Evolutionary conservation across 441 rosid genomes (phyloP).

Genomic region (Gossypium schwendimanii): DNA sequence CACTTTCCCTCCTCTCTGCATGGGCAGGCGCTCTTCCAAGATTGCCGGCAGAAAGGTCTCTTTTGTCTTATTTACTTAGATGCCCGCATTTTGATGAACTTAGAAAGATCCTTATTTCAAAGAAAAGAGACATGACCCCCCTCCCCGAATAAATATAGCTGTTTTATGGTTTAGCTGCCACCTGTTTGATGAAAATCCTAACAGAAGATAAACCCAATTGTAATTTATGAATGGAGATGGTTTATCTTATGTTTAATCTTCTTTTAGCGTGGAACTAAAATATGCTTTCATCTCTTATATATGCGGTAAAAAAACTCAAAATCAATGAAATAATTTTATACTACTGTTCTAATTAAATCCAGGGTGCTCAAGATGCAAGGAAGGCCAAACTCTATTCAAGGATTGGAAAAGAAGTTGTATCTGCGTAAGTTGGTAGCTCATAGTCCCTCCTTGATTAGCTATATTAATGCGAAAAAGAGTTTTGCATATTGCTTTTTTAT

Average conservation of each 20-base stretch:
- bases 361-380: conserved; percentile 86
- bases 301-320: neutral
- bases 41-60: conserved; percentile 86
- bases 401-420: conserved; percentile 82
- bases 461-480: neutral
- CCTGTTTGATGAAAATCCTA: conserved; percentile 32
- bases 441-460: neutral
- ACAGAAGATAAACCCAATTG: neutral
- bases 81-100: neutral
- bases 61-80: neutral
- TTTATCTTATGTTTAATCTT: neutral
- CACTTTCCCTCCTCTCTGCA: conserved; percentile 58
- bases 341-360: conserved; percentile 18
- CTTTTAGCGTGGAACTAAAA: neutral
- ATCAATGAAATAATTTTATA: neutral
- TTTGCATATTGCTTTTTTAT: neutral
- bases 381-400: conserved; percentile 68
- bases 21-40: conserved; percentile 87
- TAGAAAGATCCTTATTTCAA: neutral
- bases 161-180: neutral
- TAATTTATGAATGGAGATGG: neutral
- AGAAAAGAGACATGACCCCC: neutral
- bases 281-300: neutral
- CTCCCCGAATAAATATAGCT: neutral
- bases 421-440: conserved; percentile 56